Base-by-base conservation (phyloP, 2,329 filamentous ascomycete genomes). In the Fusarium penzigii region DNA sequence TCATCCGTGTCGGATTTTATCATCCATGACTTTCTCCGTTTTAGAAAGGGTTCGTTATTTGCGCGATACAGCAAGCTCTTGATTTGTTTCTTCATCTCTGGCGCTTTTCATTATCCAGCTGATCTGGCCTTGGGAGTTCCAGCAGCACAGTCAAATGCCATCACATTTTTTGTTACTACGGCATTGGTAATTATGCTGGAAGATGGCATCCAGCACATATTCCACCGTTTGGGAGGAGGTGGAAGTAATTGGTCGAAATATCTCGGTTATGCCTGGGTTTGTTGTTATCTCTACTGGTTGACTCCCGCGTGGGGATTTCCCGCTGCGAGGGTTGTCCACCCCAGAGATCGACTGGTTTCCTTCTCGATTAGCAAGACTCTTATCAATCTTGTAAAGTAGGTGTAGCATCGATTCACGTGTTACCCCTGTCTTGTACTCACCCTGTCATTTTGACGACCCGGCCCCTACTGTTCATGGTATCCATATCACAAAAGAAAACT, bases 301-400 rank as follows among this genome's bases (percentile, higher is more conserved):
- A 61, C 58, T 16, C 58, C 58, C 3, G 57, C 55, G 2, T 61
- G 58, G 58, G 58, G 29, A 14, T 61, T 61, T 49, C 58, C 58
- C 1, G 58, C 56, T 11, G 55, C 55, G 16, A 52, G 58, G 40
- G 53, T 54, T 29, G 48, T 58, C 7, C 43, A 48, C 6, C 39
- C 53, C 12, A 32, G 42, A 29, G 58, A 61, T 12, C 49, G 46
- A 5, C 12, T 61, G 29, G 39, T 57, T 2, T 14, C 51, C 2
- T 52, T 52, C 38, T 61, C 58, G 0, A 13, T 55, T 2, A 48
- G 53, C 3, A 42, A 32, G n/a, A 38, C 51, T 13, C 20, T 50
- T 16, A 8, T 44, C 9, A 13, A 44, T 17, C n/a, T 36, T 11
- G 32, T 14, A 36, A 36, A 14, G 10, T 36, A 14, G 32, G 32